These are phyloP conservation scores for Pleurotus tuber-regium DNA, from an alignment of 768 basidiomycete genomes.

Conservation along the genomic window DNA sequence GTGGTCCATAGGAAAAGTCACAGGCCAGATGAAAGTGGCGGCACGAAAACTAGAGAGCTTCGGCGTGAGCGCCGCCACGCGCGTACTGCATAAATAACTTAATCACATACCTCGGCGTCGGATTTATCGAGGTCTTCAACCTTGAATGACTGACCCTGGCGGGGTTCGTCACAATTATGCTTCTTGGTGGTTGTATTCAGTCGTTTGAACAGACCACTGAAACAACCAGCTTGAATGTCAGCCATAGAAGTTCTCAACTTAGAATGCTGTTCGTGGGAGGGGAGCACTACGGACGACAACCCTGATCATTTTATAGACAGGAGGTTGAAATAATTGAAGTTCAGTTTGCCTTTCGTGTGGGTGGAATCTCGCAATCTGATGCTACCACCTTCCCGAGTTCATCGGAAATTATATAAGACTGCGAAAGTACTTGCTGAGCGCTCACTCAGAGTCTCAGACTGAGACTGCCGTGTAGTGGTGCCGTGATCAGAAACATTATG, in stretches of 20 bases:
- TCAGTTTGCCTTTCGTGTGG: conserved; percentile 8
- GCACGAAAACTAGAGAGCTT: conserved; percentile 14
- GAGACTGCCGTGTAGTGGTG: too few relatives aligned
- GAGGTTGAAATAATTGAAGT: neutral
- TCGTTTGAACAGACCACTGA: conserved; percentile 27
- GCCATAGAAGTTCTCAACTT: conserved; percentile 11
- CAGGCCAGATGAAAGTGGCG: conserved; percentile 39
- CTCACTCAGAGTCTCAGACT: too few relatives aligned
- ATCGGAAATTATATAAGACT: conserved; percentile 1
- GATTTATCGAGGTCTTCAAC: conserved; percentile 14
- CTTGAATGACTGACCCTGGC: conserved; percentile 12
- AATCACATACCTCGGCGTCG: conserved; percentile 3
- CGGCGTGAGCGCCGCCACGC: neutral
- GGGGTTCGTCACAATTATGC: neutral
- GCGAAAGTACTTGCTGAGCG: too few relatives aligned
- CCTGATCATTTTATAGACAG: neutral
- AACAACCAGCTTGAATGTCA: conserved; percentile 31
- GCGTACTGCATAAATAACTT: too few relatives aligned
- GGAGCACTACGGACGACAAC: conserved; percentile 2
- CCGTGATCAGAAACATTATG: too few relatives aligned
- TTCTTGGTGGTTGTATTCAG: conserved; percentile 11
- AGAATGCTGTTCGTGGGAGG: conserved; percentile 11
- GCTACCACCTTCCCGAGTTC: conserved; percentile 8
- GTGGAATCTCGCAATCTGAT: conserved; percentile 2
- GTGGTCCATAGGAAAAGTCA: conserved; percentile 36